Percentiles rank a stretch among this genome's conserved stretches.
These are phyloP conservation scores for Caryopteris hybrid DNA, from an alignment of 305 asterid genomes.

Conservation along the genomic window DNA sequence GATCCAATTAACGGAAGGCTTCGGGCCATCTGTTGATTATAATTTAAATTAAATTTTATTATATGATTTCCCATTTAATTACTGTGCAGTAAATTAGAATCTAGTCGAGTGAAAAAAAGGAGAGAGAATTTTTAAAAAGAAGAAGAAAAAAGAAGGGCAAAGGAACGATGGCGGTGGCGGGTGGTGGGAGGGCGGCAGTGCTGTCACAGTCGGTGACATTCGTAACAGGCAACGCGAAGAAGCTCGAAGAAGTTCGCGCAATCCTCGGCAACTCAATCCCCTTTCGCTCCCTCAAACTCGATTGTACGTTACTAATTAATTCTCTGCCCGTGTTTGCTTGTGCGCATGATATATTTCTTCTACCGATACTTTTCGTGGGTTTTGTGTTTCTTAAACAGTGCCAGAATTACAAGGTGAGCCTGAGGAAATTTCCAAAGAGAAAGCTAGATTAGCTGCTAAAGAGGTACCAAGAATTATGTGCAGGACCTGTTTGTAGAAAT, in stretches of 20 bases:
- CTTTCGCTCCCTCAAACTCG: conserved; percentile 80
- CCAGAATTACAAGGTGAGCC: conserved; percentile 98
- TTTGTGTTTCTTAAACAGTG: conserved; percentile 33
- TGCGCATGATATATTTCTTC: not conserved
- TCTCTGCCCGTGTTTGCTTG: not conserved
- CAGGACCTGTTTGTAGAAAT: conserved; percentile 27
- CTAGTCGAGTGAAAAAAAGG: not conserved
- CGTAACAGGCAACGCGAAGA: conserved; percentile 94
- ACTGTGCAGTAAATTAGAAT: not conserved
- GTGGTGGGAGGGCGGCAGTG: conserved; percentile 35
- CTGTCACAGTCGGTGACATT: conserved; percentile 83
- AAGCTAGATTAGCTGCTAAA: conserved; percentile 86
- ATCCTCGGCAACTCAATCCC: conserved; percentile 89
- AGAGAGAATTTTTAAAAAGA: no score
- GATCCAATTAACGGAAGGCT: not conserved
- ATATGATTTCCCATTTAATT: not conserved
- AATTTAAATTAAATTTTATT: no score
- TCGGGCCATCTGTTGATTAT: no score
- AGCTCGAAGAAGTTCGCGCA: conserved; percentile 87
- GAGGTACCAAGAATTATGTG: conserved; percentile 40
- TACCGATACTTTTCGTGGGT: not conserved
- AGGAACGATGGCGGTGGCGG: conserved; percentile 55
- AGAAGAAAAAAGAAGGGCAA: no score
- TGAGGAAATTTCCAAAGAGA: conserved; percentile 89
- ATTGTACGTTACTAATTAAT: conserved; percentile 36